These are phyloP conservation scores for Entomortierella chlamydospora DNA, from an alignment of 192 early-diverging fungal species.

Conservation along the genomic window DNA sequence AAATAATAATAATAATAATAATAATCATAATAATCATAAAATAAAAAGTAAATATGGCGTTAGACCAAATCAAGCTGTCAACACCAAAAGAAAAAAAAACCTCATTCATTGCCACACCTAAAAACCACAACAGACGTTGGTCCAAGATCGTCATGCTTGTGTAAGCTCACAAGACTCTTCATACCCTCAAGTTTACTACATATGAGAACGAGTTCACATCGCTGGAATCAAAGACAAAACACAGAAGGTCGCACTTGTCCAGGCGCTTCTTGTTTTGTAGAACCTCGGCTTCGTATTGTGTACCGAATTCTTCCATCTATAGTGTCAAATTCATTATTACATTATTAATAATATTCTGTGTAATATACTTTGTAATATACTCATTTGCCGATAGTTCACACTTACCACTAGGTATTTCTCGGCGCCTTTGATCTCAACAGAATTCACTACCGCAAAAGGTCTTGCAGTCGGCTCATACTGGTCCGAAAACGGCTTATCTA, in stretches of 20 bases:
- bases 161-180: constrained; percentile 1
- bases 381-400: neutral
- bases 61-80: neutral
- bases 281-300: constrained; percentile 87
- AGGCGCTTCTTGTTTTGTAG: constrained; percentile 89
- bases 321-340: constrained; percentile 2
- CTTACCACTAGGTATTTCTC: constrained; percentile 95
- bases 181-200: constrained; percentile 82
- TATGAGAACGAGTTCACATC: constrained; percentile 96
- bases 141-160: constrained; percentile 7
- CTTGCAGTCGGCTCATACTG: constrained; percentile 82
- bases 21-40: no score
- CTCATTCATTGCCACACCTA: neutral
- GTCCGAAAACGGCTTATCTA: constrained; percentile 83
- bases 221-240: constrained; percentile 95
- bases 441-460: constrained; percentile 89
- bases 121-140: constrained; percentile 11
- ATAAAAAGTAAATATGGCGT: neutral
- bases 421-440: constrained; percentile 92
- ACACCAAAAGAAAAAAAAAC: neutral
- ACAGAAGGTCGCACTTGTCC: constrained; percentile 90
- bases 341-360: neutral
- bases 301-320: constrained; percentile 93
- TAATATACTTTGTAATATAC: neutral
- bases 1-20: neutral